Percentiles rank a stretch among this genome's conserved stretches.
phyloP scores from a whole-genome alignment of 768 basidiomycete genomes.

The Suillus ampliporus region DNA sequence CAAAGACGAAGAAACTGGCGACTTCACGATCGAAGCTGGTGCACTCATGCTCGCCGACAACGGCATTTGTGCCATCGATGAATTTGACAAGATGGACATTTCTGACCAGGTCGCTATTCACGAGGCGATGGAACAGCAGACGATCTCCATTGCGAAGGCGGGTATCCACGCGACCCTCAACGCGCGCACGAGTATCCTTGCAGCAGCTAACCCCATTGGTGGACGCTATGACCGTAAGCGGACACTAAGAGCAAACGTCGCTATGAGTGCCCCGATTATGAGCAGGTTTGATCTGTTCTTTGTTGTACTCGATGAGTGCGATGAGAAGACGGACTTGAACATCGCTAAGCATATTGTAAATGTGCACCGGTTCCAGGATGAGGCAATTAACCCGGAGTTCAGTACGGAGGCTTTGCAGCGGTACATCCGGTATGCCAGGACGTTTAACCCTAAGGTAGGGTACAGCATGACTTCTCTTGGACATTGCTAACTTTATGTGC shows the following conservation, averaged over 20 bases:
- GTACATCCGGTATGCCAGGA: conserved; percentile 96
- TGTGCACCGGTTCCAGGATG: conserved; percentile 94
- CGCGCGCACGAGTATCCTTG: conserved; percentile 95
- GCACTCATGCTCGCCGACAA: conserved; percentile 99
- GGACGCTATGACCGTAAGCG: conserved; percentile 97
- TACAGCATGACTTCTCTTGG: not conserved
- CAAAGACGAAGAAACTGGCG: conserved; percentile 97
- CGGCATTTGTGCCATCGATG: conserved; percentile 99
- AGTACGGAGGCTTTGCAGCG: conserved; percentile 95
- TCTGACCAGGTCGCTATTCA: conserved; percentile 99
- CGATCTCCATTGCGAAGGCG: conserved; percentile 98
- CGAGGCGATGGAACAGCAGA: conserved; percentile 99
- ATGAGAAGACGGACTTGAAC: conserved; percentile 89
- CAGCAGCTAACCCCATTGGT: conserved; percentile 97
- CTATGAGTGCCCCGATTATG: conserved; percentile 99
- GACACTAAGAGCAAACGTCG: conserved; percentile 88
- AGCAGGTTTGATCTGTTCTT: conserved; percentile 98
- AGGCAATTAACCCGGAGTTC: conserved; percentile 95
- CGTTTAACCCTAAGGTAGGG: conserved; percentile 94
- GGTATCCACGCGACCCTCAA: conserved; percentile 99
- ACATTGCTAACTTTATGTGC: conserved; percentile 18
- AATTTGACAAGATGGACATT: conserved; percentile 99
- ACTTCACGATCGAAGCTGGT: conserved; percentile 99
- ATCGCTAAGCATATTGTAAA: conserved; percentile 98
- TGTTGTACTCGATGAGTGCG: conserved; percentile 96